These are phyloP conservation scores for Syzygium grande DNA, from an alignment of 345 rosid genomes.

Conservation along the genomic window DNA sequence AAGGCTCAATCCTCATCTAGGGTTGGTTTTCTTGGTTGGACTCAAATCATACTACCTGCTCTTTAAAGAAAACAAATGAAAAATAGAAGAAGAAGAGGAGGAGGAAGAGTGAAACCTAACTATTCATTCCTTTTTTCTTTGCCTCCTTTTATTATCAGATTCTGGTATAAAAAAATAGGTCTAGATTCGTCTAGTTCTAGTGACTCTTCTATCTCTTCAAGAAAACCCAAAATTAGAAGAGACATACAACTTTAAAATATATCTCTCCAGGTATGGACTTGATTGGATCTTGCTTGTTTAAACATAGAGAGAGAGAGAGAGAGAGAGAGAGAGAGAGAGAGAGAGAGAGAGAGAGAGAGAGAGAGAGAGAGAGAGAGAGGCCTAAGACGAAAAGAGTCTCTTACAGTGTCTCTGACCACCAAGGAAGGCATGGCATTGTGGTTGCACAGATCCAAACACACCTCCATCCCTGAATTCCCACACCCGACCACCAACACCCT, in stretches of 20 bases:
- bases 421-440: slow-evolving; percentile 68
- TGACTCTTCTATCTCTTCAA: neutral
- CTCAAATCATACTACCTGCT: neutral
- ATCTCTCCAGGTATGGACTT: neutral
- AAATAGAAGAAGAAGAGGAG: neutral
- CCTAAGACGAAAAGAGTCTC: neutral
- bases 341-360: neutral
- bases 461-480: slow-evolving; percentile 99
- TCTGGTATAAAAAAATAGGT: neutral
- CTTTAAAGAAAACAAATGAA: neutral
- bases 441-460: slow-evolving; percentile 89
- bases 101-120: neutral
- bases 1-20: neutral
- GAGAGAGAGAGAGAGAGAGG: neutral
- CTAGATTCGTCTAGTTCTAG: neutral
- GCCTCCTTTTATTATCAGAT: neutral
- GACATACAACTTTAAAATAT: neutral
- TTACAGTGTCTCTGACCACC: slow-evolving; percentile 84
- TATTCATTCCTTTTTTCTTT: neutral
- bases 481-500: slow-evolving; percentile 88
- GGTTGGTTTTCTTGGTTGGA: neutral
- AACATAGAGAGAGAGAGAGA: neutral
- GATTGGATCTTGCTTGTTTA: neutral
- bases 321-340: neutral
- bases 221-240: neutral